Conservation (phyloP, 768 basidiomycete species). For the Trametes punicea region DNA sequence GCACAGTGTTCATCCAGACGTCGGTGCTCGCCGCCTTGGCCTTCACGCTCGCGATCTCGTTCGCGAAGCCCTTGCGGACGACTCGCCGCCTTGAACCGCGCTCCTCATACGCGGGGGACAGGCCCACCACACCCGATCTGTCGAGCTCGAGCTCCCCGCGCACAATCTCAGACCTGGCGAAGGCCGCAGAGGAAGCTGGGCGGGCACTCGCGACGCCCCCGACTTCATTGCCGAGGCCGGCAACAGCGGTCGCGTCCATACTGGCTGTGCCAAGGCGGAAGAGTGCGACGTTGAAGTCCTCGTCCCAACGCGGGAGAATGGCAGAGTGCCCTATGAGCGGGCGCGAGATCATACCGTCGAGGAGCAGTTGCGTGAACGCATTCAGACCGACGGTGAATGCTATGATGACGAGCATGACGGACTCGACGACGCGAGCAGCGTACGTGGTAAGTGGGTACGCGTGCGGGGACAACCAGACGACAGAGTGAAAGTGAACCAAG, state of each 20-base stretch:
- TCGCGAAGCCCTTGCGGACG: conserved; percentile 40
- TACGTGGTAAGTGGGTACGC: conserved; percentile 72
- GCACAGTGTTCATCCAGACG: conserved; percentile 30
- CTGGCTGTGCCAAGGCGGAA: conserved; percentile 72
- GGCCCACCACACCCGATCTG: conserved; percentile 40
- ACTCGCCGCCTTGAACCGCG: conserved; percentile 23
- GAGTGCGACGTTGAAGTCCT: conserved; percentile 70
- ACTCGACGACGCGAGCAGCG: conserved; percentile 70
- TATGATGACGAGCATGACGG: conserved; percentile 54
- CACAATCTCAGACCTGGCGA: conserved; percentile 1
- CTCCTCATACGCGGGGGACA: conserved; percentile 31
- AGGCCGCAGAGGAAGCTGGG: neutral
- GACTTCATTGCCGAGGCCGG: conserved; percentile 74
- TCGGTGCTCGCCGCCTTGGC: conserved; percentile 35
- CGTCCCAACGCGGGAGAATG: conserved; percentile 54
- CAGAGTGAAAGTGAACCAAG: conserved; percentile 64
- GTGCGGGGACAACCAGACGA: conserved; percentile 45
- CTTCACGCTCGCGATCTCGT: conserved; percentile 48
- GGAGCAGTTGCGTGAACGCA: conserved; percentile 59
- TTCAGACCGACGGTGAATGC: conserved; percentile 60
- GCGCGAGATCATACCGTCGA: conserved; percentile 55
- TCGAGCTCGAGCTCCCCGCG: conserved; percentile 34
- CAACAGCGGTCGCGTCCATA: conserved; percentile 68
- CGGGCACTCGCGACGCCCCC: conserved; percentile 41
- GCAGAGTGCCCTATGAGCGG: conserved; percentile 54